Evolutionary conservation across 1,139 yeast genomes (phyloP).

Genomic region (Pneumocystis jirovecii): DNA sequence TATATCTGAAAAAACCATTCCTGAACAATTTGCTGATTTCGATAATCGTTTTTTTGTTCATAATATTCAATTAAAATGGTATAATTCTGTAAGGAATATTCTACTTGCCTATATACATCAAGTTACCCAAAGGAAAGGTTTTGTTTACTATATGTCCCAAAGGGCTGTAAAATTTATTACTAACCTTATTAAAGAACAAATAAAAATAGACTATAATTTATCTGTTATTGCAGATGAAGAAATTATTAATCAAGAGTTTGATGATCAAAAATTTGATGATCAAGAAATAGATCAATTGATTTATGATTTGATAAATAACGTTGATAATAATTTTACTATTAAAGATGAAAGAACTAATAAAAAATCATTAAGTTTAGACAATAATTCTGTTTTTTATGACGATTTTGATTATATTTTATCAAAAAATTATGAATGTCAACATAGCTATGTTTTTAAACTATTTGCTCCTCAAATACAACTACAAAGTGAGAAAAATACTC

Average conservation of each 20-base stretch:
- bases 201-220: neutral
- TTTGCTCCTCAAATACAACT: slow-evolving; percentile 79
- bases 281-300: slow-evolving; percentile 9
- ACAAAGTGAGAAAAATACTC: slow-evolving; percentile 48
- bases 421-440: slow-evolving; percentile 35
- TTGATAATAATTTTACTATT: neutral
- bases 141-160: slow-evolving; percentile 49
- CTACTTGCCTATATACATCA: slow-evolving; percentile 49
- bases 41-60: slow-evolving; percentile 70
- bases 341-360: neutral
- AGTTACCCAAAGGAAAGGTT: slow-evolving; percentile 41
- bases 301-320: neutral
- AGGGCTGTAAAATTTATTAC: slow-evolving; percentile 58
- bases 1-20: neutral
- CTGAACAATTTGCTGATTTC: slow-evolving; percentile 24
- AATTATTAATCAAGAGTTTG: slow-evolving; percentile 5
- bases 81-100: slow-evolving; percentile 47
- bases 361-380: neutral
- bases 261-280: slow-evolving; percentile 15
- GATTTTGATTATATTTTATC: slow-evolving; percentile 34
- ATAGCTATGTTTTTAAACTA: slow-evolving; percentile 54
- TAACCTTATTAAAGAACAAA: slow-evolving; percentile 28
- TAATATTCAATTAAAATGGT: slow-evolving; percentile 67
- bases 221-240: neutral
- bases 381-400: slow-evolving; percentile 22